These are phyloP conservation scores for Pseudonitzschia multiseries DNA, from an alignment of 108 stramenopile species.

Conservation along the genomic window DNA sequence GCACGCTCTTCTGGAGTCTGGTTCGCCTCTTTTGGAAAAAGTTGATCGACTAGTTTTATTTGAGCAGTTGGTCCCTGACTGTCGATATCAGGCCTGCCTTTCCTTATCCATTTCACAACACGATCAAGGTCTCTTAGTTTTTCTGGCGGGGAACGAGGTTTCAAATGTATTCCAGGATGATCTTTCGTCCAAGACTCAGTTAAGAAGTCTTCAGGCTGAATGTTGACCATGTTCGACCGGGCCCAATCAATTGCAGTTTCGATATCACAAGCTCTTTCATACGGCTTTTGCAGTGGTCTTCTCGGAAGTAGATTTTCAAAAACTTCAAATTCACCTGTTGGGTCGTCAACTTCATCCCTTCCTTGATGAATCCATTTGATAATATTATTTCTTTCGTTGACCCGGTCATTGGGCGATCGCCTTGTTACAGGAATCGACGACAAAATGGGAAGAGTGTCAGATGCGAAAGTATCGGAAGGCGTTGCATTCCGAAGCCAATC, in stretches of 20 bases:
- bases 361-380: constrained; percentile 33
- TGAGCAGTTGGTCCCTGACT: constrained; percentile 20
- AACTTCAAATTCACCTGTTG: constrained; percentile 23
- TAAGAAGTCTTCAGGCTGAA: background rate
- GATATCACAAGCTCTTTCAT: constrained; percentile 30
- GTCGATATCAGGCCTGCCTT: constrained; percentile 25
- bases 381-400: constrained; percentile 21
- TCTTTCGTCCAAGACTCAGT: background rate
- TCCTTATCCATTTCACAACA: constrained; percentile 38
- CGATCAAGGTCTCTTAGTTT: constrained; percentile 19
- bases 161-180: background rate
- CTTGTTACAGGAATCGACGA: background rate
- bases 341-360: constrained; percentile 15
- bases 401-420: constrained; percentile 28
- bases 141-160: constrained; percentile 27
- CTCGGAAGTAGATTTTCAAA: constrained; percentile 30
- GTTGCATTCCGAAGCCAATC: constrained; percentile 11
- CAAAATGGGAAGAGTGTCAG: background rate
- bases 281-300: constrained; percentile 7
- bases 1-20: constrained; percentile 28
- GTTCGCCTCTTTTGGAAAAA: constrained; percentile 22
- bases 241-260: constrained; percentile 41
- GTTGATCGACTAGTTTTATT: constrained; percentile 23
- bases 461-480: constrained; percentile 8
- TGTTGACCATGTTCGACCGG: constrained; percentile 2